These are phyloP conservation scores for Meyerozyma sp. DNA, from an alignment of 1,139 yeast species.

Conservation along the genomic window DNA sequence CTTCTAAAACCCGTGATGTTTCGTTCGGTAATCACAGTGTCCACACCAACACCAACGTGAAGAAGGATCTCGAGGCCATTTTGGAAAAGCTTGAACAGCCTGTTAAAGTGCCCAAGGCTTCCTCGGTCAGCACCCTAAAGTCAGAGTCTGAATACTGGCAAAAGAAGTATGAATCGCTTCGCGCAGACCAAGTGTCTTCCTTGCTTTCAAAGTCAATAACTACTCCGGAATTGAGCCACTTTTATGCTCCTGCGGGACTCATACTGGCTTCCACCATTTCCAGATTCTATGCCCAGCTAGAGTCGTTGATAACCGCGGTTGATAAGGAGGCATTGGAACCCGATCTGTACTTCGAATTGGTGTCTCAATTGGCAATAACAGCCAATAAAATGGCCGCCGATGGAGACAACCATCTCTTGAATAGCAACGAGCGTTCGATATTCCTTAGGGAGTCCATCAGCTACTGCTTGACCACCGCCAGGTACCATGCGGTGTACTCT, in stretches of 20 bases:
- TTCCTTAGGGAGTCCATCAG: slow-evolving; percentile 66
- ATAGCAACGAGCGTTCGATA: slow-evolving; percentile 29
- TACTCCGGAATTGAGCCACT: slow-evolving; percentile 20
- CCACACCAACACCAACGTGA: slow-evolving; percentile 4
- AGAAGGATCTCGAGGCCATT: slow-evolving; percentile 20
- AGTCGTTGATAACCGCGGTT: slow-evolving; percentile 35
- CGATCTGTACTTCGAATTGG: slow-evolving; percentile 46
- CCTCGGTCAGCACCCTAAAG: slow-evolving; percentile 19
- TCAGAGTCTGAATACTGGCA: slow-evolving; percentile 40
- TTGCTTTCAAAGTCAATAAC: slow-evolving; percentile 20
- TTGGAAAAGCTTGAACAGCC: slow-evolving; percentile 24
- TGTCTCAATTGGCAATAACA: slow-evolving; percentile 46
- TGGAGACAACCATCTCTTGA: slow-evolving; percentile 31
- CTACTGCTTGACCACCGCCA: slow-evolving; percentile 71
- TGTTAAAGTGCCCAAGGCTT: slow-evolving; percentile 18
- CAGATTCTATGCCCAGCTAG: slow-evolving; percentile 43
- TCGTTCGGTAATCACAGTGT: not conserved
- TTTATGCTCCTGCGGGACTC: slow-evolving; percentile 36
- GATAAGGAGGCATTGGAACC: slow-evolving; percentile 30
- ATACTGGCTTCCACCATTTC: slow-evolving; percentile 41
- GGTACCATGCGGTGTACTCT: slow-evolving; percentile 66
- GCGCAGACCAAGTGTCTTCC: slow-evolving; percentile 23
- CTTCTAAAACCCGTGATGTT: slow-evolving; percentile 10
- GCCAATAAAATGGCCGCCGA: slow-evolving; percentile 46
- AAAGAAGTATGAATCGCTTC: slow-evolving; percentile 37